Evolutionary conservation across 1,284 basidiomycete genomes (phyloP), one percentile per base, ranked within the genome.

Genomic region (Coniophora puteana): DNA sequence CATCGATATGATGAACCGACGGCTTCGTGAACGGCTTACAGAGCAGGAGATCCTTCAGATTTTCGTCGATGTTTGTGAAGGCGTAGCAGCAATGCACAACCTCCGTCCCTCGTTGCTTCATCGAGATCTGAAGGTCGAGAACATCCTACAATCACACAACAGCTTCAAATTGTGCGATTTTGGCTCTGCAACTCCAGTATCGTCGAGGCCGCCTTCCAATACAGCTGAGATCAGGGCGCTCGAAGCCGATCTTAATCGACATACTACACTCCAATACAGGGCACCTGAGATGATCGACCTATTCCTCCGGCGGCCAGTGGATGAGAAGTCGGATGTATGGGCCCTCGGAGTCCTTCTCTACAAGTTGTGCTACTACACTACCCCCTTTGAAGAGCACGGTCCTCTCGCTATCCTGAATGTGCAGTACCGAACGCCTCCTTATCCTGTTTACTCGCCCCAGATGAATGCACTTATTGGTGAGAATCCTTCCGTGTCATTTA

Each of bases 201-300:
- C 83, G 12, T 57, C 69, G 6, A 75, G 78, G 43, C 75, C 89
- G 7, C 90, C 92, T 13, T 68, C 80, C 6, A 83, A 75, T 22
- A 83, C 79, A 38, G 79, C 84, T 47, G 92, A 95, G 61, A 85
- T 98, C 36, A 82, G 90, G 35, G 78, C 79, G 6, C 72, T 97
- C 8, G 95, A 98, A 56, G 78, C 85, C 20, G 95, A 99, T 62
- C 75, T 99, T 35, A 96, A 97, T 60, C 80, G 87, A 53, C 89
- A 95, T 59, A 98, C 94, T 2, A 98, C 94, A 1, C 70, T 97
- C 45, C 94, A 96, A 61, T 98, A 97, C 58, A 76, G 96, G 30
- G 92, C 95, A 27, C 96, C 96, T 3, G 96, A 99, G 65, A 97
- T 99, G 93, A 89, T 99, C 22, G 95, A 99, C 59, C 81, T 88